Evolutionary conservation across 106 monocot genomes (phyloP).

Genomic region (Amphibolis antarctica): DNA sequence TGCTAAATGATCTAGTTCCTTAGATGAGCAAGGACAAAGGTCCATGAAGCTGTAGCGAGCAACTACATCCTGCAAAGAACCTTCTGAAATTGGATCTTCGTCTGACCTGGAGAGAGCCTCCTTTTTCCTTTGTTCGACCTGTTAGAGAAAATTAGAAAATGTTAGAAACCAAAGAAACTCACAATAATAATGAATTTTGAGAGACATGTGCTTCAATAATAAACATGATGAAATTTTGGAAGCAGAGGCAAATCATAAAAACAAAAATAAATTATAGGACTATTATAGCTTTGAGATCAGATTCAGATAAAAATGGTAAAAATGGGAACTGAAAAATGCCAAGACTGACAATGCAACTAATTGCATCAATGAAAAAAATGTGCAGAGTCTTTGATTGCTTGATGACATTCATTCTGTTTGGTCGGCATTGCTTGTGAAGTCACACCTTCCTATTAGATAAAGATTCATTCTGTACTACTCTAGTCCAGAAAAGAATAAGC

Average conservation of each 20-base stretch:
- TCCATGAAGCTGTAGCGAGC: constrained; percentile 87
- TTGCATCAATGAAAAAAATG: no score
- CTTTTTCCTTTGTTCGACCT: constrained; percentile 90
- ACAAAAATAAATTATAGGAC: neutral
- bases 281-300: neutral
- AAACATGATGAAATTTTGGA: neutral
- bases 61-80: constrained; percentile 64
- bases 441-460: no score
- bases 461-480: no score
- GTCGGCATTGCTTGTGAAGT: no score
- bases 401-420: no score
- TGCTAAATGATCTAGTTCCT: constrained; percentile 80
- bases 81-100: constrained; percentile 54
- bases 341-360: no score
- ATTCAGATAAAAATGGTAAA: no score
- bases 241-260: neutral
- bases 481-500: no score
- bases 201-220: neutral
- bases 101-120: constrained; percentile 55
- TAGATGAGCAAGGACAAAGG: constrained; percentile 93
- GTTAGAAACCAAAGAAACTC: neutral
- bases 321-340: no score
- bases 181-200: neutral
- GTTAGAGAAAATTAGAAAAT: neutral
- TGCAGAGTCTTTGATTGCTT: no score